Evolutionary conservation across 2,329 filamentous ascomycete species (phyloP).

Genomic region (Penicillium verrucosum): DNA sequence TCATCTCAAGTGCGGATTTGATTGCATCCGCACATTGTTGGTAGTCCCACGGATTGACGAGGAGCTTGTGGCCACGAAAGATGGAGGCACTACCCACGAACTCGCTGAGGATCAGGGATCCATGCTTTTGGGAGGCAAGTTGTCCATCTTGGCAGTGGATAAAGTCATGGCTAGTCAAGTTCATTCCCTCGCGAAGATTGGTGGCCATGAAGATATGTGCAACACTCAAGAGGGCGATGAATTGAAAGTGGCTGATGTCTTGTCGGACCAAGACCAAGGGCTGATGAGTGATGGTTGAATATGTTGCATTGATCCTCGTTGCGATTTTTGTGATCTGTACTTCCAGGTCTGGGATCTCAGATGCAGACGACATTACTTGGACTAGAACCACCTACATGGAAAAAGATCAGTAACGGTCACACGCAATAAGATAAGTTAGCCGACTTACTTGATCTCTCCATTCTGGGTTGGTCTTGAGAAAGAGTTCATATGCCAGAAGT

Average conservation of each 20-base stretch:
- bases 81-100: constrained; percentile 89
- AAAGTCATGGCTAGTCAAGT: constrained; percentile 89
- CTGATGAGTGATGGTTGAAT: constrained; percentile 84
- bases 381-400: constrained; percentile 69
- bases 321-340: constrained; percentile 88
- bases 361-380: constrained; percentile 84
- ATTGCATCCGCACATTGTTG: constrained; percentile 81
- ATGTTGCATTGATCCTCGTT: constrained; percentile 83
- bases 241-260: constrained; percentile 88
- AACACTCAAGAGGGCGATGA: constrained; percentile 81
- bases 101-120: constrained; percentile 85
- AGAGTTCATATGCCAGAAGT: constrained; percentile 82
- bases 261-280: constrained; percentile 89
- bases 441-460: constrained; percentile 66
- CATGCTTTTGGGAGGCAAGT: constrained; percentile 68
- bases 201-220: constrained; percentile 91
- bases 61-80: constrained; percentile 72
- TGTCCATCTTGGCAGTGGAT: constrained; percentile 86
- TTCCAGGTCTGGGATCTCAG: constrained; percentile 79
- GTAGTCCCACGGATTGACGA: constrained; percentile 95
- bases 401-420: not conserved
- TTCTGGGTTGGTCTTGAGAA: constrained; percentile 84
- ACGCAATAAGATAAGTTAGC: not conserved
- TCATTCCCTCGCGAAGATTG: constrained; percentile 93
- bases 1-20: constrained; percentile 77